Evolutionary conservation across 139 green algal species (phyloP).

Genomic region (Chlamydomonas sphaeroides): DNA sequence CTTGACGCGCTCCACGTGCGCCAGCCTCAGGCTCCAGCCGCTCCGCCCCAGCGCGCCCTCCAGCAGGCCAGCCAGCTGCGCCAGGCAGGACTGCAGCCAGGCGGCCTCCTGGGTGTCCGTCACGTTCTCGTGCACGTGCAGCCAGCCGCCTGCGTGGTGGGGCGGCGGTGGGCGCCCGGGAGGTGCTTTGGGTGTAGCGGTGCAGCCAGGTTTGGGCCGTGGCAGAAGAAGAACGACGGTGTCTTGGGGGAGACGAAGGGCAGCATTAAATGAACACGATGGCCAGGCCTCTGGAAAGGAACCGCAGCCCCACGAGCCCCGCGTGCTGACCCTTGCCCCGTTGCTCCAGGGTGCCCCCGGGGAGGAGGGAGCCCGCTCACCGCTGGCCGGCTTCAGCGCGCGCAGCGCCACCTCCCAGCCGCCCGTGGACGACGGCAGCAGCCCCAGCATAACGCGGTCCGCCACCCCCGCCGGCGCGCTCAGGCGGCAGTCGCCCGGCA

Average conservation of each 20-base stretch:
- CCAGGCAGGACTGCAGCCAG: conserved; percentile 42
- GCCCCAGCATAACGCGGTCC: conserved; percentile 77
- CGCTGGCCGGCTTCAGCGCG: conserved; percentile 55
- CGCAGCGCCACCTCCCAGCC: conserved; percentile 73
- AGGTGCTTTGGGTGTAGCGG: too few species aligned
- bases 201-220: too few species aligned
- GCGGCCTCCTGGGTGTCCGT: conserved; percentile 60
- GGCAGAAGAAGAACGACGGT: too few species aligned
- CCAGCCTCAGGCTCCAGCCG: conserved; percentile 42
- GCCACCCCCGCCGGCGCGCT: conserved; percentile 55
- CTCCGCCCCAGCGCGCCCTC: neutral
- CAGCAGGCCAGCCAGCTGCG: conserved; percentile 8
- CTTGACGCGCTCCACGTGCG: conserved; percentile 79
- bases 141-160: conserved; percentile 77
- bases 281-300: too few species aligned
- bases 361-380: too few species aligned
- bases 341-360: too few species aligned
- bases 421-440: conserved; percentile 69
- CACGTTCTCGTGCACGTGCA: conserved; percentile 85
- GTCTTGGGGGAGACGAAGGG: too few species aligned
- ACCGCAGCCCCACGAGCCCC: too few species aligned
- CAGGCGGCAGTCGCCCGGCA: conserved; percentile 68
- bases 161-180: too few species aligned
- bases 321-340: too few species aligned
- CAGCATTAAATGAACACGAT: too few species aligned